A percentile compares a stretch with the other conserved stretches of the same genome.
Evolutionary conservation across 495 filamentous ascomycete genomes (phyloP).

Genomic region (Penicillium robsamsonii): DNA sequence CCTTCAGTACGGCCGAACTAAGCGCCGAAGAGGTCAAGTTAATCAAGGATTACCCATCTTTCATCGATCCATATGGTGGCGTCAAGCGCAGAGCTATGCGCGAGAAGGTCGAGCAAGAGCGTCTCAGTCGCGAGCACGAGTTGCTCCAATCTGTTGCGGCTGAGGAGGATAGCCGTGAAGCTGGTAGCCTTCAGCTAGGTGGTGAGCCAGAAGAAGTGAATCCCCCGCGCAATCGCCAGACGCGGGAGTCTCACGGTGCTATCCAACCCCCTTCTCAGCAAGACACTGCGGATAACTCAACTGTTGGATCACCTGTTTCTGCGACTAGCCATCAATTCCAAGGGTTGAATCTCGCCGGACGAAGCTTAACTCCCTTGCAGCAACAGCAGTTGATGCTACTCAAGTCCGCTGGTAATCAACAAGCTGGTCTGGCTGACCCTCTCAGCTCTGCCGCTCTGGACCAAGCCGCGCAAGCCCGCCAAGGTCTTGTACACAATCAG

Average conservation of each 20-base stretch:
- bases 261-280: constrained; percentile 76
- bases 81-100: constrained; percentile 70
- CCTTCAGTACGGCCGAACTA: constrained; percentile 53
- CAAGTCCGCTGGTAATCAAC: constrained; percentile 58
- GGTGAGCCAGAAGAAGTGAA: constrained; percentile 79
- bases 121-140: constrained; percentile 59
- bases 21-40: constrained; percentile 52
- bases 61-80: constrained; percentile 78
- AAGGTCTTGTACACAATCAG: constrained; percentile 60
- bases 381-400: constrained; percentile 69
- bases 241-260: constrained; percentile 51
- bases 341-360: constrained; percentile 57
- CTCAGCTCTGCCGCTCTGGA: constrained; percentile 40
- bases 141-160: constrained; percentile 46
- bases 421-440: constrained; percentile 54
- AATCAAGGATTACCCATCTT: constrained; percentile 65
- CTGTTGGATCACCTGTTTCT: constrained; percentile 46
- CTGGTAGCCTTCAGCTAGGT: constrained; percentile 83
- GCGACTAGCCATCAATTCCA: constrained; percentile 54
- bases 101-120: constrained; percentile 63
- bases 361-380: constrained; percentile 76
- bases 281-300: constrained; percentile 46
- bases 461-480: constrained; percentile 41
- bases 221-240: constrained; percentile 48
- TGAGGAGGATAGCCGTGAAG: constrained; percentile 63